These are phyloP conservation scores for Dactylorhiza incarnata DNA, from an alignment of 106 monocot species.

Conservation along the genomic window DNA sequence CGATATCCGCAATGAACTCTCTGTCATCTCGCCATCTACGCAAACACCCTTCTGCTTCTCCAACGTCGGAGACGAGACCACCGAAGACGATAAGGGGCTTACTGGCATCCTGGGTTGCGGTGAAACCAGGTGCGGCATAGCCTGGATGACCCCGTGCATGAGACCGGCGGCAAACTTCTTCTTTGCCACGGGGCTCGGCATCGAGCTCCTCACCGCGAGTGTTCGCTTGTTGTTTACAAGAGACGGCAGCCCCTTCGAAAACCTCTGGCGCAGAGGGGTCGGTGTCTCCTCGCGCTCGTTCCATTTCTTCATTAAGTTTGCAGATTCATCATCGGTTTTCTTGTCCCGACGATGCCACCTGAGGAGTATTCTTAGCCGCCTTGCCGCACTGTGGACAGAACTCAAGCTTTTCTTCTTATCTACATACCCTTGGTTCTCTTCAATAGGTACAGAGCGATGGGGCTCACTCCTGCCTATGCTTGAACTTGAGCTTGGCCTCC, in stretches of 20 bases:
- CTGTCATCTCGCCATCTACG: constrained; percentile 30
- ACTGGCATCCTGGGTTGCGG: constrained; percentile 13
- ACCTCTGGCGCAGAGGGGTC: constrained; percentile 48
- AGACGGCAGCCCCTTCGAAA: constrained; percentile 28
- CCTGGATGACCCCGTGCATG: constrained; percentile 67
- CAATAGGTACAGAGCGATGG: constrained; percentile 2
- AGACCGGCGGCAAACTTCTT: constrained; percentile 58
- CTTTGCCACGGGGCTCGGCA: constrained; percentile 53
- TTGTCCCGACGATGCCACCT: constrained; percentile 39
- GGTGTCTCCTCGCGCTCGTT: constrained; percentile 34
- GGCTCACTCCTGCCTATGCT: constrained; percentile 30
- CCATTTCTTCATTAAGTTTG: constrained; percentile 37
- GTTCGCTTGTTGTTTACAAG: constrained; percentile 58
- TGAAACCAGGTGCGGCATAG: constrained; percentile 54
- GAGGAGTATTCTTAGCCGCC: constrained; percentile 41
- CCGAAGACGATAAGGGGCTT: constrained; percentile 12
- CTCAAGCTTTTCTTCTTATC: constrained; percentile 29
- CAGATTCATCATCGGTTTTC: constrained; percentile 37
- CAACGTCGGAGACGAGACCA: constrained; percentile 19
- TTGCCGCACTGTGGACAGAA: constrained; percentile 37
- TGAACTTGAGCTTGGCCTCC: constrained; percentile 49
- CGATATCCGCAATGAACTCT: constrained; percentile 16
- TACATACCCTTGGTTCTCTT: constrained; percentile 4
- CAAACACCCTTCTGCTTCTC: constrained; percentile 30
- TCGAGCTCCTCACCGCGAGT: constrained; percentile 36